A percentile compares a stretch with the other conserved stretches of the same genome.
Evolutionary conservation across 768 basidiomycete species (phyloP).

Genomic region (Rubroboletus satanas): DNA sequence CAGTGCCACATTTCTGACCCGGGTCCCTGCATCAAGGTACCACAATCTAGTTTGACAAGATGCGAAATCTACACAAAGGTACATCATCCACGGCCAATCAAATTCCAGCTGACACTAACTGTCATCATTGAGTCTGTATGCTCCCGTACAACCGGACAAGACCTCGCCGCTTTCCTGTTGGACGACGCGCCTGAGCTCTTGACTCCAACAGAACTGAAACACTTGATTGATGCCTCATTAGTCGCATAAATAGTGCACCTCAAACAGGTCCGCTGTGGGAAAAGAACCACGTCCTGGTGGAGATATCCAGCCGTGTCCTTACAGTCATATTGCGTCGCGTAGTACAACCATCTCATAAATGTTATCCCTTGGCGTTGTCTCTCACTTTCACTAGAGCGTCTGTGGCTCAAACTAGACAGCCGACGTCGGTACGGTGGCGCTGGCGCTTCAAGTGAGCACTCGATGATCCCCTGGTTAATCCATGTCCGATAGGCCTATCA

Average conservation of each 20-base stretch:
- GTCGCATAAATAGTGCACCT: background rate
- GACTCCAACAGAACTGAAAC: constrained; percentile 1
- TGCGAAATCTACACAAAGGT: background rate
- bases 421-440: background rate
- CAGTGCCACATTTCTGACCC: too few relatives aligned
- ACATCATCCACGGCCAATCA: background rate
- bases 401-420: background rate
- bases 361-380: constrained; percentile 1
- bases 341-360: background rate
- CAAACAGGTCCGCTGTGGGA: constrained; percentile 1
- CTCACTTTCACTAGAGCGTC: background rate
- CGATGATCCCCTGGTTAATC: too few relatives aligned
- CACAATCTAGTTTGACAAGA: background rate
- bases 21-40: too few relatives aligned
- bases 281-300: constrained; percentile 10
- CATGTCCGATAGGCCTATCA: background rate
- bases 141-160: too few relatives aligned
- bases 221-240: background rate
- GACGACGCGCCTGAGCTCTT: background rate
- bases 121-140: too few relatives aligned
- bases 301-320: background rate
- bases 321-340: background rate
- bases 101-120: background rate
- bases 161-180: background rate
- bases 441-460: too few relatives aligned